Evolutionary conservation across 2,329 filamentous ascomycete genomes (phyloP), one percentile per base, ranked within the genome.

Genomic region (Penicillium palitans): DNA sequence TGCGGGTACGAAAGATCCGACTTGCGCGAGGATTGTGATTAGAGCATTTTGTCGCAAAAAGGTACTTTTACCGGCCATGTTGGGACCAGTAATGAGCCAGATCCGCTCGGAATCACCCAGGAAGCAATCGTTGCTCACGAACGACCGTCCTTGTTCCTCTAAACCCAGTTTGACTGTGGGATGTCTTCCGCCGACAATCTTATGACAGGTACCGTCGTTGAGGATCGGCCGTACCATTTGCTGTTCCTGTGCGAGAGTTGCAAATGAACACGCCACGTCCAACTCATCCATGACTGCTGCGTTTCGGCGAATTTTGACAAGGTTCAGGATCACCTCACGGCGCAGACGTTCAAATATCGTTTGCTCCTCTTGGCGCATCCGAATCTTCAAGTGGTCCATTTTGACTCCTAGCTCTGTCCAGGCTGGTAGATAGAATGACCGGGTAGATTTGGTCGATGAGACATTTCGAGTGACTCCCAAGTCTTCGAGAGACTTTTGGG

Each of bases 21-120:
- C 87, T 76, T 99, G 95, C 2, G 95, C 93, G 15, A 99, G 84
- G 61, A 99, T 91, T 0, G 91, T 92, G 66, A 98, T 96, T 52
- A 99, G 83, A 2, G 95, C 95, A 74, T 96, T 98, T 69, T 99
- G 96, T 0, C 95, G 89, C 6, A 99, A 81, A 70, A 96, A 99
- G 0, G 95, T 99, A 72, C 89, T 93, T 78, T 99, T 99, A 48
- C 95, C 95, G 1, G 89, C 95, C 95, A 99, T 99, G 76, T 99
- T 99, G n/a, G 95, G 95, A 0, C 95, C 86, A 4, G 85, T 88
- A 63, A 88, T 86, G 35, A 88, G 81, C 78, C 84, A 84, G 50
- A 87, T 82, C 80, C 66, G 90, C 84, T 84, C 93, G 79, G 73
- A 85, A 68, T 87, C 88, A n/a, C 90, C 90, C 3, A 97, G 82